These are phyloP conservation scores for Dendrobium chrysotoxum DNA, from an alignment of 106 monocot genomes.

Conservation along the genomic window DNA sequence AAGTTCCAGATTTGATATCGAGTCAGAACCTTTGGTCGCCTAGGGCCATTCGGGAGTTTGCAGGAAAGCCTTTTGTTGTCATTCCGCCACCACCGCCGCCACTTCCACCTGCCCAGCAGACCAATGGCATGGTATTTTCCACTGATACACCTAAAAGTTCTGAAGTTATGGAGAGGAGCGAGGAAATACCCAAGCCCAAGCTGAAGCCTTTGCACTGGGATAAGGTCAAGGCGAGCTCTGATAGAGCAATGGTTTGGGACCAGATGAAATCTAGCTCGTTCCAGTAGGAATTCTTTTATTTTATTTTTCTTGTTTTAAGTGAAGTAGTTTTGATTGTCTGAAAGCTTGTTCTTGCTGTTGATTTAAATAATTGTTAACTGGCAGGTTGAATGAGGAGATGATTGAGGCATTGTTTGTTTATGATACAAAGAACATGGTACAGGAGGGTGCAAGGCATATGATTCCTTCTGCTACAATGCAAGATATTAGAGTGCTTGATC, in stretches of 20 bases:
- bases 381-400: constrained; percentile 95
- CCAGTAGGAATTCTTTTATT: constrained; percentile 38
- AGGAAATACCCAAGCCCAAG: constrained; percentile 43
- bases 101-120: constrained; percentile 17
- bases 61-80: not conserved
- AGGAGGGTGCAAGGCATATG: constrained; percentile 20
- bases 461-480: constrained; percentile 22
- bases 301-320: not conserved
- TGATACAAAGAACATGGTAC: constrained; percentile 17
- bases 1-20: constrained; percentile 2
- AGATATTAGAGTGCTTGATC: constrained; percentile 69
- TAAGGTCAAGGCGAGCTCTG: constrained; percentile 89
- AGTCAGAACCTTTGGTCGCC: constrained; percentile 7
- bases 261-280: constrained; percentile 92
- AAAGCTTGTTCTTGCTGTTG: not conserved
- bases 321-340: not conserved
- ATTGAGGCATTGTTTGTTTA: constrained; percentile 85
- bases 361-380: not conserved
- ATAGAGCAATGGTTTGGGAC: constrained; percentile 89
- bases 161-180: constrained; percentile 15
- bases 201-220: constrained; percentile 98
- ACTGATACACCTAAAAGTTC: not conserved
- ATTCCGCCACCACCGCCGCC: constrained; percentile 14
- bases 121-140: constrained; percentile 9
- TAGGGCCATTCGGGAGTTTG: constrained; percentile 11